Base-by-base conservation (phyloP, 495 filamentous ascomycete species). In the Aspergillus panamensis region DNA sequence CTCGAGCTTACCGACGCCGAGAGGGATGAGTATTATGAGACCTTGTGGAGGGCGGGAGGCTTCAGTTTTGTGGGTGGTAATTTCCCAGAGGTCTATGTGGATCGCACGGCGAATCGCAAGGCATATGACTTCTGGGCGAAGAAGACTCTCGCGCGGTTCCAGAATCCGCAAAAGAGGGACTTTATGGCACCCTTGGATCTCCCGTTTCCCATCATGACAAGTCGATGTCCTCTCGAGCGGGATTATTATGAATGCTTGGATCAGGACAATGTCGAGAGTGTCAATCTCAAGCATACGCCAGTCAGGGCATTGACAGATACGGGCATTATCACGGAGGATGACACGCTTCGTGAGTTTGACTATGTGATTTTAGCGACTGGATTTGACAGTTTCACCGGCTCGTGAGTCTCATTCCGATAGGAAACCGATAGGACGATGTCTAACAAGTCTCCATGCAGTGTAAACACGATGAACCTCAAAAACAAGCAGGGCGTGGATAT, bases 161-260 rank as follows among this genome's bases (percentile, higher is more conserved):
- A 68, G 7, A 80, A 84, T 61, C 72, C 78, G 0, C 57, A 55
- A 17, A 75, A 77, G 50, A 58, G 71, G n/a, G 79, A 83, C 21
- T 44, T 84, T 8, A 64, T 86, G 25, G 81, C 79, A 0, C 83
- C 82, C 0, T 35, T 71, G 12, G 63, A 81, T 33, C 71, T 69
- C 21, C 80, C 77, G 0, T 75, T 84, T 54, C 42, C 67, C 1
- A 81, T 78, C 33, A 82, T 81, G 16, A 65, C 71, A 6, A 85
- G 83, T 62, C 72, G 82, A 0, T 73, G 74, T 8, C 77, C 71
- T 6, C 71, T 86, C 2, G 81, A 85, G 53, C 58, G 70, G 25
- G 69, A 79, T 39, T 86, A 80, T 64, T 85, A 79, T 58, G 82
- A 85, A 57, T 68, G 73, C 32, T 77, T 85, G 65, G 79, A 84